Percentiles rank a stretch among this genome's conserved stretches.
Conservation (phyloP, 2,329 filamentous ascomycete species). For the Colletotrichum euphorbiae region DNA sequence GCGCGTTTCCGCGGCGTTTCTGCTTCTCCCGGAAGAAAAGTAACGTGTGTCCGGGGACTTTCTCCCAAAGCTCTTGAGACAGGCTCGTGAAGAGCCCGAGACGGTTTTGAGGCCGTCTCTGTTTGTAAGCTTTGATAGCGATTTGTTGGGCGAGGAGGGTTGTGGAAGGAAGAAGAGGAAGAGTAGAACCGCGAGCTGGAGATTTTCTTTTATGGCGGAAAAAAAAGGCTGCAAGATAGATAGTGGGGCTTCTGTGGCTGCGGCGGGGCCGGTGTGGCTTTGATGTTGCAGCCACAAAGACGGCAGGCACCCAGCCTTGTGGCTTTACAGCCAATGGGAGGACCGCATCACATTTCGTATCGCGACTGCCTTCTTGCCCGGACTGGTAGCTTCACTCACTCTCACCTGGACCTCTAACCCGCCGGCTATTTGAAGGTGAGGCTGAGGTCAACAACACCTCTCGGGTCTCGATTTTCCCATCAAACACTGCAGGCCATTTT, state of each 20-base stretch:
- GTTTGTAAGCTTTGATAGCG: slow-evolving; percentile 99
- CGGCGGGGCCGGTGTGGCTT: slow-evolving; percentile 19
- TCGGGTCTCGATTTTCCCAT: neutral
- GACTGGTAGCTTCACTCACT: slow-evolving; percentile 9
- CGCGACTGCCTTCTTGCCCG: slow-evolving; percentile 36
- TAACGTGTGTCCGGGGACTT: slow-evolving; percentile 94
- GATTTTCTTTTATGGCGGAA: slow-evolving; percentile 35
- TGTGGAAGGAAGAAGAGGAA: slow-evolving; percentile 55
- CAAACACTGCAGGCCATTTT: neutral
- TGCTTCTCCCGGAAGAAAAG: slow-evolving; percentile 57
- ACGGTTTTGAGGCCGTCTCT: slow-evolving; percentile 63
- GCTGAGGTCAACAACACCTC: neutral
- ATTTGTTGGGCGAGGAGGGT: slow-evolving; percentile 98
- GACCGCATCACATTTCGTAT: slow-evolving; percentile 35
- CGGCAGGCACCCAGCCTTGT: slow-evolving; percentile 33
- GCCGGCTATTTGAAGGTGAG: slow-evolving; percentile 28
- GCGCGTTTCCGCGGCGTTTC: slow-evolving; percentile 90
- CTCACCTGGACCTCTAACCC: neutral
- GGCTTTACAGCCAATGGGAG: slow-evolving; percentile 34
- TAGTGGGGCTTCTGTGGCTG: slow-evolving; percentile 32
- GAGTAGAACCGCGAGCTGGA: neutral
- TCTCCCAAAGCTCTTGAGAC: slow-evolving; percentile 89
- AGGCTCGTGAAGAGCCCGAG: slow-evolving; percentile 49
- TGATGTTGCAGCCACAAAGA: slow-evolving; percentile 8
- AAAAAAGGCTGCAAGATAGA: slow-evolving; percentile 18